Evolutionary conservation across 192 early-diverging fungal species (phyloP).

Genomic region (Backusella psychrophila): DNA sequence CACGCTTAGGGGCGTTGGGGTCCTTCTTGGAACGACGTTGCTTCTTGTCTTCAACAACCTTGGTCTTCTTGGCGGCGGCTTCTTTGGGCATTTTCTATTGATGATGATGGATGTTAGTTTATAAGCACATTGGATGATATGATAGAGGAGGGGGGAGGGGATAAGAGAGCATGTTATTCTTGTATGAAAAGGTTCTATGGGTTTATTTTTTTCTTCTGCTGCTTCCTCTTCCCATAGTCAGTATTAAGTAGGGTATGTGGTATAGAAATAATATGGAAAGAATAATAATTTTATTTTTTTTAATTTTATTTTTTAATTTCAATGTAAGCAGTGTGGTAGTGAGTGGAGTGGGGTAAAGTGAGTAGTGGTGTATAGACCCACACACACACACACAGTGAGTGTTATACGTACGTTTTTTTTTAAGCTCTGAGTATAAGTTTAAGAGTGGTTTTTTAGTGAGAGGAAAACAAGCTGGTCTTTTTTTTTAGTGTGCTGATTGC

Average conservation of each 20-base stretch:
- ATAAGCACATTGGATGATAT: too few species aligned
- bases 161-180: background rate
- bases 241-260: background rate
- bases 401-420: constrained; percentile 4
- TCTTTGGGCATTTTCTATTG: constrained; percentile 4
- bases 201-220: background rate
- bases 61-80: background rate
- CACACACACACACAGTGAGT: background rate
- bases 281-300: background rate
- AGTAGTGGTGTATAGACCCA: background rate
- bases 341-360: background rate
- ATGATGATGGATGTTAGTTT: background rate
- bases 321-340: background rate
- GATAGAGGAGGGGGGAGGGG: background rate
- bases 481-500: background rate
- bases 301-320: background rate
- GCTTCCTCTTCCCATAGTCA: background rate
- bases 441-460: constrained; percentile 1
- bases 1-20: constrained; percentile 88
- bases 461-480: background rate
- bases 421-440: background rate
- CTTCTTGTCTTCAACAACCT: constrained; percentile 45
- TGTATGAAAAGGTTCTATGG: background rate
- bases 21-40: constrained; percentile 78
- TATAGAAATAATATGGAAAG: background rate